Evolutionary conservation across 176 grass and related monocot genomes (phyloP).

Genomic region (Neostapfia colusana): DNA sequence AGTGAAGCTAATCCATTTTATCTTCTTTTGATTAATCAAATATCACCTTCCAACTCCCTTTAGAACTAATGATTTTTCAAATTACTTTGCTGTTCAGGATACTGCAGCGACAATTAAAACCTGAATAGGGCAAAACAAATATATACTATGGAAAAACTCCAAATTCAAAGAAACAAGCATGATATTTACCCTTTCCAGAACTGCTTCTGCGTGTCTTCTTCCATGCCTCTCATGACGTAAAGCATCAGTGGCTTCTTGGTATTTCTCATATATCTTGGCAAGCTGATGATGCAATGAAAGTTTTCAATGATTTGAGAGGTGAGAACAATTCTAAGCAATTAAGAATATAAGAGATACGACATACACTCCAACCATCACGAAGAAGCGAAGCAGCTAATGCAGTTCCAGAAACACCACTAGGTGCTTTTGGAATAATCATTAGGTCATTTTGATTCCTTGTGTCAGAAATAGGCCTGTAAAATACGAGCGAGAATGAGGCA

Average conservation of each 20-base stretch:
- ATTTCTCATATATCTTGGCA: constrained; percentile 97
- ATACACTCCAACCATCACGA: constrained; percentile 96
- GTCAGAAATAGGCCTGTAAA: constrained; percentile 57
- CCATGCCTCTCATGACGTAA: constrained; percentile 86
- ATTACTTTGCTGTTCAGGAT: neutral
- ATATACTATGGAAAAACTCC: neutral
- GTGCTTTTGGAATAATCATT: constrained; percentile 73
- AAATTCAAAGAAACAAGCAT: constrained; percentile 7
- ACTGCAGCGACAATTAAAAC: neutral
- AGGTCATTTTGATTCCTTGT: constrained; percentile 51
- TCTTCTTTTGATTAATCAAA: neutral
- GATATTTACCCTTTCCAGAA: constrained; percentile 81
- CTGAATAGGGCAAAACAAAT: neutral
- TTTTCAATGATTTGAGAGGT: constrained; percentile 35
- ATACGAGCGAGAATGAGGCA: constrained; percentile 9
- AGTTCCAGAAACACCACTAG: constrained; percentile 85
- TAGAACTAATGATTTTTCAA: neutral
- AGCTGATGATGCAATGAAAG: constrained; percentile 51
- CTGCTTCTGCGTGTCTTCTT: constrained; percentile 81
- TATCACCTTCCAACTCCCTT: neutral
- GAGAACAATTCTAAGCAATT: constrained; percentile 19
- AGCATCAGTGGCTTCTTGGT: constrained; percentile 97
- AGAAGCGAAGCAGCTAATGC: constrained; percentile 96
- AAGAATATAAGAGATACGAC: constrained; percentile 34
- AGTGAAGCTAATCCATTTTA: neutral